Conservation (phyloP, 1,139 yeast genomes). For the Nakaseomyces bracarensis region DNA sequence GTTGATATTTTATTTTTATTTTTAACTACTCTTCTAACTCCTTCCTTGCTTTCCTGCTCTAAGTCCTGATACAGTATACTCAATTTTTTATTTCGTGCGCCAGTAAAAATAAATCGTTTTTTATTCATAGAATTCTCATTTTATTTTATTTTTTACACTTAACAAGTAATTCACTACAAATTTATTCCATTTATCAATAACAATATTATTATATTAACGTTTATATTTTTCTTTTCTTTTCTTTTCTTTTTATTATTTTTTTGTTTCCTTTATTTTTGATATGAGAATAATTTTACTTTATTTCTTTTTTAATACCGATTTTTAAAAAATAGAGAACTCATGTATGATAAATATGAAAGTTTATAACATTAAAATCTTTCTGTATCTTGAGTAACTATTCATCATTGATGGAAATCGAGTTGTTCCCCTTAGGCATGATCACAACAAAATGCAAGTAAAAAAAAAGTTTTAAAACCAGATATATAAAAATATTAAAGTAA, state of each 20-base stretch:
- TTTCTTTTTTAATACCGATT: too few species aligned
- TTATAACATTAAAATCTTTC: too few species aligned
- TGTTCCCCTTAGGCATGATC: too few species aligned
- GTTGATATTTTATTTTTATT: constrained; percentile 1
- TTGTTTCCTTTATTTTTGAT: background rate
- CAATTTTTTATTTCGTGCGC: background rate
- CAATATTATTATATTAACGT: background rate
- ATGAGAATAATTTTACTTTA: too few species aligned
- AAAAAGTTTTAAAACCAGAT: background rate
- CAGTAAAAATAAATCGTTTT: background rate
- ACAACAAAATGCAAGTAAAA: too few species aligned
- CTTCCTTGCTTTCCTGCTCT: background rate
- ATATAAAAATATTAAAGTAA: background rate
- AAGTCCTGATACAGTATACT: background rate
- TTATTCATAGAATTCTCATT: constrained; percentile 4
- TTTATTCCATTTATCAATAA: constrained; percentile 2
- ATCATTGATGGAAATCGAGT: too few species aligned
- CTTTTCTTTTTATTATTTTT: background rate
- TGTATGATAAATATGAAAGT: too few species aligned
- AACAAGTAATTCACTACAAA: background rate
- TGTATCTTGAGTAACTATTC: too few species aligned
- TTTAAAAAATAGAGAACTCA: too few species aligned
- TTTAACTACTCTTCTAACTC: background rate
- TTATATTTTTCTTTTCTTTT: background rate
- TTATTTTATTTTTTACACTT: background rate